Evolutionary conservation across 768 basidiomycete species (phyloP), one percentile per base, ranked within the genome.

Genomic region (Termitomyces sp.): DNA sequence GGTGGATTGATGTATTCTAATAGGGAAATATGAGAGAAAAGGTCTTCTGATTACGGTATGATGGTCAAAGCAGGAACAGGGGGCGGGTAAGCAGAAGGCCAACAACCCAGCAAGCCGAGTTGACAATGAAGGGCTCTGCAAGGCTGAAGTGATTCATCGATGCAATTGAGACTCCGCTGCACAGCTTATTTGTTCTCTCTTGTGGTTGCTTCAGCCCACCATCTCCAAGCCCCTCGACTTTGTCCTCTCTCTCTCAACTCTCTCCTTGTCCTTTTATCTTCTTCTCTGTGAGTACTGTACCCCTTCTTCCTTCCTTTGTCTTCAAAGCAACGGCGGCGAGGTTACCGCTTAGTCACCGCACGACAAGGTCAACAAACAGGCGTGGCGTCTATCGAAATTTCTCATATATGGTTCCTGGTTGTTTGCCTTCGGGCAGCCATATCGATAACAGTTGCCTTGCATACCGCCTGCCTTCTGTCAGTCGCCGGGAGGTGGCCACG

Each of bases 161-260:
- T 66, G 32, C 52, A 65, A 69, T 79, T 82, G 54, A 76, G 76
- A 75, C 79, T 81, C 81, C 81, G 81, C 65, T 41, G 72, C 81
- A 80, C 69, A 71, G 70, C 71, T 70, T 73, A 71, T 71, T 71
- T 74, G 72, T 73, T 71, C 72, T 72, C 72, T 72, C 71, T 68
- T 62, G 71, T 65, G 62, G 59, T 68, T 63, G 63, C 62, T 69
- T 63, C 61, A 57, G 62, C 57, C 65, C 66, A 63, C 65, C 60
- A 70, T 65, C 60, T 65, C 65, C 62, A 44, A 66, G 65, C 67
- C 63, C 61, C 62, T 60, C 60, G 53, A 61, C 62, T 49, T 57
- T 62, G 43, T 44, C 59, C 59, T 61, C 60, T 55, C 60, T 55
- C 55, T 33, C 48, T 53, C 46, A 55, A 49, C 56, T 35, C 49